Conservation (phyloP, 75 land plant genomes). For the Cryptomeria japonica region DNA sequence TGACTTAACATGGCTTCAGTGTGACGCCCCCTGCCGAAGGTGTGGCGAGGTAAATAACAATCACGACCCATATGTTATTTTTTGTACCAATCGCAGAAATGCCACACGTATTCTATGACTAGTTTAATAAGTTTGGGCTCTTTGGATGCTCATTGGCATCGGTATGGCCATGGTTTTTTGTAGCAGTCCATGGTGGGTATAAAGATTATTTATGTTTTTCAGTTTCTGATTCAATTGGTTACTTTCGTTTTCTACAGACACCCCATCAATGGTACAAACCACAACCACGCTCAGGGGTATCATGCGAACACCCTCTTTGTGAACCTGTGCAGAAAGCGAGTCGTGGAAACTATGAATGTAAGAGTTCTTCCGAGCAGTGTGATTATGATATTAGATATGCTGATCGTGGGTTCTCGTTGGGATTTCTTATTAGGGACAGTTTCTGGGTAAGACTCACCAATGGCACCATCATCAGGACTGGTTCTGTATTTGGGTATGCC, state of each 20-base stretch:
- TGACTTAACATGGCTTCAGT: too few relatives aligned
- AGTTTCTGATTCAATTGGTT: not conserved
- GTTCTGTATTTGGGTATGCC: conserved; percentile 34
- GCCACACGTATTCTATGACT: too few relatives aligned
- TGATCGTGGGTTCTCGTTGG: conserved; percentile 33
- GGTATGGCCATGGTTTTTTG: too few relatives aligned
- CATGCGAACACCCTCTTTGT: conserved; percentile 22
- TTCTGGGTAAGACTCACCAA: conserved; percentile 17
- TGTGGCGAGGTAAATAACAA: too few relatives aligned
- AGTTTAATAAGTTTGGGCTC: too few relatives aligned
- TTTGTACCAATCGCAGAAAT: too few relatives aligned
- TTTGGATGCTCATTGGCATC: too few relatives aligned
- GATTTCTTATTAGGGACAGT: conserved; percentile 30
- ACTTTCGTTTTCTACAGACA: not conserved
- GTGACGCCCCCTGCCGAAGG: too few relatives aligned
- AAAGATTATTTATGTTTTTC: too few relatives aligned
- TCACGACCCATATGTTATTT: too few relatives aligned
- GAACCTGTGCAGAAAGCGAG: conserved; percentile 21
- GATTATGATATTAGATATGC: conserved; percentile 41
- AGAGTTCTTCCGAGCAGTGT: conserved; percentile 20
- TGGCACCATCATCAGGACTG: conserved; percentile 17
- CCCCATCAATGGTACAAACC: conserved; percentile 42
- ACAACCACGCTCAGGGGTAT: conserved; percentile 18
- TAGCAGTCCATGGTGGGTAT: too few relatives aligned
- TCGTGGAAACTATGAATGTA: not conserved